phyloP scores from a whole-genome alignment of 768 basidiomycete genomes.

The Asterophora parasitica region DNA sequence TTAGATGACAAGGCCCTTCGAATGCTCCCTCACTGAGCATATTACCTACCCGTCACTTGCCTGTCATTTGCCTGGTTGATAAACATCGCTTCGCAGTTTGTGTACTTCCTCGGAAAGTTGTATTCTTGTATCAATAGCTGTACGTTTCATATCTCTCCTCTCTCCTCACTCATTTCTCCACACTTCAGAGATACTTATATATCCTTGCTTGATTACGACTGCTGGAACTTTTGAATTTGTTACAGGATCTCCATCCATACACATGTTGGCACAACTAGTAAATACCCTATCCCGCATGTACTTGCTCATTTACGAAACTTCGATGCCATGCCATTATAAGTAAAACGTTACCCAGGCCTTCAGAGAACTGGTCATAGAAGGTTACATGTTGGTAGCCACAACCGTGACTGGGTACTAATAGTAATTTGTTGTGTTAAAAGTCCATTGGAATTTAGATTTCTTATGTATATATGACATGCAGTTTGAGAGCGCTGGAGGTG shows the following conservation, averaged over 20 bases:
- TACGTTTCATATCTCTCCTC: not conserved
- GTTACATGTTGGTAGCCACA: too few species aligned
- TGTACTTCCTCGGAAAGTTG: not conserved
- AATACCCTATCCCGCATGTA: too few species aligned
- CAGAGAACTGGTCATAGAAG: too few species aligned
- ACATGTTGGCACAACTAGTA: too few species aligned
- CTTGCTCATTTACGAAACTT: too few species aligned
- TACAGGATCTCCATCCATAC: too few species aligned
- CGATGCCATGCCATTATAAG: too few species aligned
- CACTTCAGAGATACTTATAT: not conserved
- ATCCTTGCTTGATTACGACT: too few species aligned
- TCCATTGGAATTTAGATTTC: slow-evolving; percentile 4
- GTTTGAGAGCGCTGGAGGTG: slow-evolving; percentile 15
- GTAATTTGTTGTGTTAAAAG: not conserved
- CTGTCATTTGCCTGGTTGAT: too few species aligned
- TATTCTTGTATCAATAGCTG: slow-evolving; percentile 9
- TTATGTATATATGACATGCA: slow-evolving; percentile 16
- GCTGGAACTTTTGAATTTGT: too few species aligned
- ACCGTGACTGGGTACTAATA: too few species aligned
- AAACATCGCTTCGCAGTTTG: not conserved
- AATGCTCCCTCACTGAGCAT: slow-evolving; percentile 29
- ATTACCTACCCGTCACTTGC: not conserved
- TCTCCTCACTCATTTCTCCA: not conserved
- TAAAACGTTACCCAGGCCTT: too few species aligned
- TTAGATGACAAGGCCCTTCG: slow-evolving; percentile 60